phyloP scores from a whole-genome alignment of 2,329 filamentous ascomycete genomes.

The Xenoacremonium recifei region DNA sequence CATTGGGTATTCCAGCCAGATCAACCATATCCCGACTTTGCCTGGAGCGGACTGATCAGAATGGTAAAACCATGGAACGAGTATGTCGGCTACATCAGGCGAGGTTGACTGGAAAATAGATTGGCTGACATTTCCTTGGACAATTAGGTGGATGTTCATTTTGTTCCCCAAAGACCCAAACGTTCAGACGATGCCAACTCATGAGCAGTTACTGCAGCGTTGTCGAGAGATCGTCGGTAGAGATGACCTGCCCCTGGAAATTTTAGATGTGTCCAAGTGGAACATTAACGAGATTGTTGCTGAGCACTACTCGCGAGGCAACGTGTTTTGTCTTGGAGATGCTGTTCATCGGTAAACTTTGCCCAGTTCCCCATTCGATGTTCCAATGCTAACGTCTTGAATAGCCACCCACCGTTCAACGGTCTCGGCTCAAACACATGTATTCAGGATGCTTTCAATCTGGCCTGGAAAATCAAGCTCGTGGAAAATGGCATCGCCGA shows the following conservation, averaged over 20 bases:
- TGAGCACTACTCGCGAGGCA: conserved; percentile 51
- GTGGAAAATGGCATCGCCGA: conserved; percentile 34
- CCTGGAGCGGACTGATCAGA: conserved; percentile 47
- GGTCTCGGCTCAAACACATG: conserved; percentile 59
- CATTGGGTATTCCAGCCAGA: conserved; percentile 61
- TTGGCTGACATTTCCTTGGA: no score
- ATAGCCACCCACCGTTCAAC: conserved; percentile 57
- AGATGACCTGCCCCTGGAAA: conserved; percentile 48
- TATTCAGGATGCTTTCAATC: conserved; percentile 55
- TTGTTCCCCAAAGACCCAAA: no score
- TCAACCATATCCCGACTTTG: conserved; percentile 48
- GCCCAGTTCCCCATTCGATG: no score
- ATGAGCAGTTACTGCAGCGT: conserved; percentile 45
- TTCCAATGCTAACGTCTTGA: no score
- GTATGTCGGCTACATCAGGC: no score
- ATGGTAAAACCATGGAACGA: conserved; percentile 65
- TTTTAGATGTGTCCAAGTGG: conserved; percentile 56
- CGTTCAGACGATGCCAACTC: conserved; percentile 33
- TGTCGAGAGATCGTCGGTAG: conserved; percentile 50
- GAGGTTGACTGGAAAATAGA: no score
- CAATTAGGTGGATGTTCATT: no score
- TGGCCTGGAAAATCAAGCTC: conserved; percentile 55
- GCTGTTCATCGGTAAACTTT: conserved; percentile 58
- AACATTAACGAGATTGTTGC: conserved; percentile 61
- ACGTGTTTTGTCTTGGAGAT: conserved; percentile 56